A percentile compares a stretch with the other conserved stretches of the same genome.
These are phyloP conservation scores for Funneliformis mosseae DNA, from an alignment of 192 early-diverging fungal genomes.

Conservation along the genomic window DNA sequence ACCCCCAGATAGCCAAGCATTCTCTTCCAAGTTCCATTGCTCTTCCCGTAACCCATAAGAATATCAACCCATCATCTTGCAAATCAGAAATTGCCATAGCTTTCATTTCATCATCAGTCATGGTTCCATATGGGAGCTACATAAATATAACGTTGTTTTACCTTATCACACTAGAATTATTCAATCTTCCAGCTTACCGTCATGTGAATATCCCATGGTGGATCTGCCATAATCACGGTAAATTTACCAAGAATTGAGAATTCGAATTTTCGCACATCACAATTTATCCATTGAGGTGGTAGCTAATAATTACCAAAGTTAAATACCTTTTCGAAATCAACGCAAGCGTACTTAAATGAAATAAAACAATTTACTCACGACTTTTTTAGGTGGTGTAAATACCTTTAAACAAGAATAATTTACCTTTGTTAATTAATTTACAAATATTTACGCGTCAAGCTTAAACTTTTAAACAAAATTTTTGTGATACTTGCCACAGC, in stretches of 20 bases:
- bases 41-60: slow-evolving; percentile 67
- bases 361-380: slow-evolving; percentile 8
- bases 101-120: slow-evolving; percentile 69
- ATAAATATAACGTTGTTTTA: neutral
- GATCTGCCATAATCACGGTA: slow-evolving; percentile 65
- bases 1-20: slow-evolving; percentile 52
- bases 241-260: slow-evolving; percentile 59
- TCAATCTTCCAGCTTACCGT: slow-evolving; percentile 26
- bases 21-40: slow-evolving; percentile 66
- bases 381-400: slow-evolving; percentile 21
- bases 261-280: slow-evolving; percentile 61
- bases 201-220: slow-evolving; percentile 74
- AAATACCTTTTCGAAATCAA: neutral
- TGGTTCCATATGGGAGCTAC: slow-evolving; percentile 65
- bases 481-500: neutral
- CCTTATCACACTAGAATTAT: neutral
- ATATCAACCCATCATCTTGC: slow-evolving; percentile 60
- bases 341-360: neutral
- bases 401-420: slow-evolving; percentile 5
- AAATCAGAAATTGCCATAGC: slow-evolving; percentile 48
- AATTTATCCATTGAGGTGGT: slow-evolving; percentile 66
- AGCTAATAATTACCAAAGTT: slow-evolving; percentile 31
- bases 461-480: neutral
- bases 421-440: slow-evolving; percentile 29
- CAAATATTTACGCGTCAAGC: neutral